Conservation (phyloP, 2,329 filamentous ascomycete genomes). For the Penicillium sp. region DNA sequence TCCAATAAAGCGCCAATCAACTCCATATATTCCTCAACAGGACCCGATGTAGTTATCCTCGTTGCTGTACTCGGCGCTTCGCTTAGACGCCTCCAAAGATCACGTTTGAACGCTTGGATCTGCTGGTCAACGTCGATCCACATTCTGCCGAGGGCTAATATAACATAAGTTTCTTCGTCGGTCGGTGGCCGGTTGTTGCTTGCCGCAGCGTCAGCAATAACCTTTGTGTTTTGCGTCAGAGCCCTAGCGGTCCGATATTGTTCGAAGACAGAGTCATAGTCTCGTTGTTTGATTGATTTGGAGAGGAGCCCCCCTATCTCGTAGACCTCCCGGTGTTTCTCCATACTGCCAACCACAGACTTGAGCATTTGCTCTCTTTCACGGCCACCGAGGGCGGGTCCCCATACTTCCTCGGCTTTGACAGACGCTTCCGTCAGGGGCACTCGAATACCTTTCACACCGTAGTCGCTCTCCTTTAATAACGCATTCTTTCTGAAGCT, state of each 20-base stretch:
- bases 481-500: constrained; percentile 87
- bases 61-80: constrained; percentile 64
- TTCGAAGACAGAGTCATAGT: constrained; percentile 86
- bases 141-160: constrained; percentile 88
- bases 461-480: constrained; percentile 90
- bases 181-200: constrained; percentile 62
- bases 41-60: constrained; percentile 55
- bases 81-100: constrained; percentile 82
- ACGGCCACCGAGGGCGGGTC: constrained; percentile 85
- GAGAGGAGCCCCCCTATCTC: constrained; percentile 78
- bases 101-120: constrained; percentile 83
- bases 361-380: constrained; percentile 91
- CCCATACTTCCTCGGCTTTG: constrained; percentile 97
- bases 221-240: constrained; percentile 77
- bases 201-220: constrained; percentile 64
- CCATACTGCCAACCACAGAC: constrained; percentile 73
- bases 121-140: constrained; percentile 93
- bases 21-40: constrained; percentile 86
- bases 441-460: constrained; percentile 82
- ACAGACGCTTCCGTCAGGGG: constrained; percentile 88
- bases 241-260: constrained; percentile 83
- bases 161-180: constrained; percentile 81
- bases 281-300: constrained; percentile 86
- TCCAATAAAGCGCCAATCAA: constrained; percentile 89
- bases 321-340: constrained; percentile 79